These are phyloP conservation scores for Arabis hirsuta DNA, from an alignment of 345 rosid species.

Conservation along the genomic window DNA sequence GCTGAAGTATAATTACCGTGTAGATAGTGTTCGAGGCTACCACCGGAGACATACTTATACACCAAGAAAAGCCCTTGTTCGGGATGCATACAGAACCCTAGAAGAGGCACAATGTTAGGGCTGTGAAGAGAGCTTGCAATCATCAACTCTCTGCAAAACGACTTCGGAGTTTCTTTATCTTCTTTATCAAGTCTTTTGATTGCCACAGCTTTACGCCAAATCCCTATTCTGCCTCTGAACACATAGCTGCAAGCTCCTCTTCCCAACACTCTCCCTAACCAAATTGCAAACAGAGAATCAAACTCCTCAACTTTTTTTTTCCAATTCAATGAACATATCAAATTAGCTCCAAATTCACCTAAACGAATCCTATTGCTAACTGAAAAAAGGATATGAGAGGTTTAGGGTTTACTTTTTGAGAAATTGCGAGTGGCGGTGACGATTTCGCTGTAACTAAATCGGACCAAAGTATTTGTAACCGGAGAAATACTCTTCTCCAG, in stretches of 20 bases:
- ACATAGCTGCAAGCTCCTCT: slow-evolving; percentile 96
- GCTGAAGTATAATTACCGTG: slow-evolving; percentile 58
- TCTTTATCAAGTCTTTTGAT: slow-evolving; percentile 84
- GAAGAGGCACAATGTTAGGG: slow-evolving; percentile 74
- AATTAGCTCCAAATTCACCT: no score
- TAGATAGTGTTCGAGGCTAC: slow-evolving; percentile 79
- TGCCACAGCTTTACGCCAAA: slow-evolving; percentile 73
- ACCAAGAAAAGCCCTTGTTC: slow-evolving; percentile 93
- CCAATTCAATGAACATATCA: not conserved
- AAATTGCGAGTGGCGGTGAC: slow-evolving; percentile 77
- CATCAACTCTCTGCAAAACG: slow-evolving; percentile 95
- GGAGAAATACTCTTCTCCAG: slow-evolving; percentile 83
- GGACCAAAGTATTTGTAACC: slow-evolving; percentile 57
- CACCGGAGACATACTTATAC: slow-evolving; percentile 89
- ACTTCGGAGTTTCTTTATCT: slow-evolving; percentile 86
- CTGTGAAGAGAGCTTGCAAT: slow-evolving; percentile 88
- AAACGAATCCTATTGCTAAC: not conserved
- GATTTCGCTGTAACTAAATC: slow-evolving; percentile 76
- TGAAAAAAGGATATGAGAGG: not conserved
- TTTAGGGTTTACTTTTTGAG: slow-evolving; percentile 65
- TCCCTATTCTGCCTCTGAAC: slow-evolving; percentile 81
- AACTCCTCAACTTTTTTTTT: slow-evolving; percentile 13
- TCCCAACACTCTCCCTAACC: slow-evolving; percentile 87
- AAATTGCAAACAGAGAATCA: slow-evolving; percentile 1
- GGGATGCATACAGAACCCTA: slow-evolving; percentile 89